Evolutionary conservation across 2,329 filamentous ascomycete species (phyloP), one percentile per base, ranked within the genome.

Genomic region (Penicillium sp.): DNA sequence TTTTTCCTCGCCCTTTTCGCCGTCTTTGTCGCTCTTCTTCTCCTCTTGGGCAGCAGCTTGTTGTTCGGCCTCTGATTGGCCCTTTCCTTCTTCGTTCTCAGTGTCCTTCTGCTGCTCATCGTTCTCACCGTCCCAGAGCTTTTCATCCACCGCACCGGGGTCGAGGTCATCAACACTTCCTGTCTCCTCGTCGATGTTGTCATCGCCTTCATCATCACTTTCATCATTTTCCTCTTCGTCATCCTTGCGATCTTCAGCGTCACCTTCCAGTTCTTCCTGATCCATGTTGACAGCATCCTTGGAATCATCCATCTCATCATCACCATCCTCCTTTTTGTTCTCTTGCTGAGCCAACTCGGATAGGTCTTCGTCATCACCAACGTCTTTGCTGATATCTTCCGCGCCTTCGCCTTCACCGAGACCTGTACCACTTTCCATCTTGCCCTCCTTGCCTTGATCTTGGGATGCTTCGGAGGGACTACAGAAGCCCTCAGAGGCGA

Each of bases 371-470:
- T 99, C 93, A 14, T 93, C 88, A 59, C 90, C 85, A 43, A 99
- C 88, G 67, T 99, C 94, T 70, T 99, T 97, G 74, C 92, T 97
- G 61, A 99, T 97, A 72, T 99, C 93, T 69, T 99, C 92, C 4
- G 89, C 92, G 16, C 93, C 95, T 72, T 97, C 90, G 10, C 94
- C 95, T 42, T 97, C 94, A 18, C 94, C 95, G 23, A 99, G 84
- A 32, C 94, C 95, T 10, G 92, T 97, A 14, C 95, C 95, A 35
- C 85, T 86, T 73, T 99, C 93, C 29, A 97, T 79, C 64, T 96
- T 89, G 11, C 92, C 90, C 23, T 84, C 82, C 55, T 89, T 83
- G 18, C 84, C 84, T 47, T 85, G 81, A 53, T 87, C 84, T 45
- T 87, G 84, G 38, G 90, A 84, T 63, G 91, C 88, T 65, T 97